Base-by-base conservation (phyloP, 23 red algal species). In the Gracilariopsis chorda region DNA sequence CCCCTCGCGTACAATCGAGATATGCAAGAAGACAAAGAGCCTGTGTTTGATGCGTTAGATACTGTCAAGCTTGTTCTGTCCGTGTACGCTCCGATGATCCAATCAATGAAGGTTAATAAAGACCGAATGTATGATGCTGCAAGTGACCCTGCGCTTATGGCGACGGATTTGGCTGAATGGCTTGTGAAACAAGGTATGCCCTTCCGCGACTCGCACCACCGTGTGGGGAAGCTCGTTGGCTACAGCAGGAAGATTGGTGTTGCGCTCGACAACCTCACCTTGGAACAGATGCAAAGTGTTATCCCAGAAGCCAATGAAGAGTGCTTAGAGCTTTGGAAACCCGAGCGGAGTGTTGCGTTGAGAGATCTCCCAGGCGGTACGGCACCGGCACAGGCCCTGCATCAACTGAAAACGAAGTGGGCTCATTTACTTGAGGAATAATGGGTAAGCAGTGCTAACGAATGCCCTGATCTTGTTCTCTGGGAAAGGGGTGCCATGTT, bases 21-120 rank as follows among this genome's bases (percentile, higher is more conserved):
- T 80, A 95, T 99, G 94, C 97, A 99, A 61, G 97, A 99, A 68
- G 97, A 99, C 78, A 99, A 99, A 80, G 93, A 96, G 87, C 97
- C 90, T 14, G 41, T 99, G 25, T 95, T 99, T 84, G 94, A 95
- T 57, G 80, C 97, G 1, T 42, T 99, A 4, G 97, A 99, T 95
- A 95, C 94, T 0, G 74, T 77, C 30, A 96, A 95, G 44, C 76
- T 91, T 37, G 80, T 99, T 19, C 88, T 99, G 10, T 73, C 93
- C 45, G 87, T 99, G 20, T 94, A 90, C 53, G 93, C 83, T 14
- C 92, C 93, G 7, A 96, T 96, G 94, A 90, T 99, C 45, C 44
- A 51, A 19, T 87, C 79, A 52, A 94, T 99, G 58, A 95, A 92
- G 53, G 88, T 93, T 74, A 64, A 88, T 64, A 84, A 75, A 42